phyloP scores from a whole-genome alignment of 1,284 basidiomycete genomes.

The Sphagnurus paluster region DNA sequence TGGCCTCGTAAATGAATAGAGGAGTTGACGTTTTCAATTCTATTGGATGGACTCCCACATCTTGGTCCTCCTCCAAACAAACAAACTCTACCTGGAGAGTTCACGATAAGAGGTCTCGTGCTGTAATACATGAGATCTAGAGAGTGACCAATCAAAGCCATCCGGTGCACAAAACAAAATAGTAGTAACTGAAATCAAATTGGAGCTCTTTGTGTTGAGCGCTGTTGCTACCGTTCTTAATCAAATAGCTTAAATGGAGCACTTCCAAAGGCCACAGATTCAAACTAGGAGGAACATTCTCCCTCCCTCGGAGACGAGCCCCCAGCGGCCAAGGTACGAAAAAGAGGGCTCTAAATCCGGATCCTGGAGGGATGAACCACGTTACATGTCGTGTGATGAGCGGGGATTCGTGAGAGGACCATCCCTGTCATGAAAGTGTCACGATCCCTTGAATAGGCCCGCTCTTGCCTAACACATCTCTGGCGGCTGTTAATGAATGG shows the following conservation, averaged over 20 bases:
- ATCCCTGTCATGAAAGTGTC: conserved; percentile 9
- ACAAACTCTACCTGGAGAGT: conserved; percentile 3
- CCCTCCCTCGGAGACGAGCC: not conserved
- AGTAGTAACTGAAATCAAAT: too few species aligned
- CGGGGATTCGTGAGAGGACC: not conserved
- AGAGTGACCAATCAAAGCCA: conserved; percentile 11
- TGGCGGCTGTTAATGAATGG: conserved; percentile 7
- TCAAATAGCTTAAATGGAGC: too few species aligned
- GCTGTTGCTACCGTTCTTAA: too few species aligned
- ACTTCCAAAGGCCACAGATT: too few species aligned
- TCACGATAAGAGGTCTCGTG: conserved; percentile 16
- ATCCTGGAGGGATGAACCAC: conserved; percentile 15
- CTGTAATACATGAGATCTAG: not conserved
- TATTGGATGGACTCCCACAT: conserved; percentile 1
- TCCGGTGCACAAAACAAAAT: too few species aligned
- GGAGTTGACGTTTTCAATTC: not conserved
- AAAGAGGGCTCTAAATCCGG: conserved; percentile 2
- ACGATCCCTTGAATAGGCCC: conserved; percentile 1
- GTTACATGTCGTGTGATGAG: conserved; percentile 24
- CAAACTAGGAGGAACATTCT: not conserved
- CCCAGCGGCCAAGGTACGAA: conserved; percentile 9
- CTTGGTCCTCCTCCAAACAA: conserved; percentile 15
- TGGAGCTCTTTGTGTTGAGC: too few species aligned
- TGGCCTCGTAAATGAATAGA: conserved; percentile 9
- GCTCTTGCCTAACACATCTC: conserved; percentile 10